phyloP scores from a whole-genome alignment of 2,329 filamentous ascomycete species.

The Monosporascus sp. region DNA sequence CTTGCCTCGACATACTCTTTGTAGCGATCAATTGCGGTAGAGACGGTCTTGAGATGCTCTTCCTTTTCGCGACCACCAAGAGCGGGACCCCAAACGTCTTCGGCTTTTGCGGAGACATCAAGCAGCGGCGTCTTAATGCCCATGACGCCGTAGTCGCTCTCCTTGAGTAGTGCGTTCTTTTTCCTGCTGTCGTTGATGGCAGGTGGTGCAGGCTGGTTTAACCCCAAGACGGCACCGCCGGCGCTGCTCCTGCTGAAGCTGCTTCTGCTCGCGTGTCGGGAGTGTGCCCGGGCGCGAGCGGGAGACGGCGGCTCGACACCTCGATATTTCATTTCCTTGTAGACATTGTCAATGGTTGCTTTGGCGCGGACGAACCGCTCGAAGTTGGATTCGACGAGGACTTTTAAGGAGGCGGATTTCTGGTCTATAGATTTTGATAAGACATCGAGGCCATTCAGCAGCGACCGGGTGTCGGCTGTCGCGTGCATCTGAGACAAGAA shows the following conservation, averaged over 20 bases:
- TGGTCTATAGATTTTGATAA: slow-evolving; percentile 92
- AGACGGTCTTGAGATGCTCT: slow-evolving; percentile 73
- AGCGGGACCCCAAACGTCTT: slow-evolving; percentile 96
- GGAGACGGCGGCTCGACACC: slow-evolving; percentile 47
- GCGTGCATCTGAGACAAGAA: slow-evolving; percentile 92
- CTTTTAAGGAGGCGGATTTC: slow-evolving; percentile 94
- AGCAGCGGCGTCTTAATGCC: slow-evolving; percentile 84
- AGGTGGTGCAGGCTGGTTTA: slow-evolving; percentile 33
- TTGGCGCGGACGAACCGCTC: slow-evolving; percentile 97
- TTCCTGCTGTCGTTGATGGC: slow-evolving; percentile 52
- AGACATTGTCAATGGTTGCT: slow-evolving; percentile 96
- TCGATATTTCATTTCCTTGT: slow-evolving; percentile 89
- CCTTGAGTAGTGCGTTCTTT: slow-evolving; percentile 88
- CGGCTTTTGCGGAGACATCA: slow-evolving; percentile 87
- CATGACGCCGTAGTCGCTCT: slow-evolving; percentile 83
- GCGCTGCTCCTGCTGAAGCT: slow-evolving; percentile 57
- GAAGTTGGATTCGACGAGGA: slow-evolving; percentile 95
- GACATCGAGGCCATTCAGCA: slow-evolving; percentile 77
- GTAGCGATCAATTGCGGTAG: slow-evolving; percentile 71
- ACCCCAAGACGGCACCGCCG: slow-evolving; percentile 29
- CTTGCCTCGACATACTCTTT: slow-evolving; percentile 79
- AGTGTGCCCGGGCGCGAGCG: slow-evolving; percentile 44
- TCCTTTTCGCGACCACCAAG: slow-evolving; percentile 88
- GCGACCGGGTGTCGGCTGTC: slow-evolving; percentile 72
- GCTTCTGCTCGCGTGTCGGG: slow-evolving; percentile 61